phyloP scores from a whole-genome alignment of 1,284 basidiomycete genomes.

The Tremellales sp. region DNA sequence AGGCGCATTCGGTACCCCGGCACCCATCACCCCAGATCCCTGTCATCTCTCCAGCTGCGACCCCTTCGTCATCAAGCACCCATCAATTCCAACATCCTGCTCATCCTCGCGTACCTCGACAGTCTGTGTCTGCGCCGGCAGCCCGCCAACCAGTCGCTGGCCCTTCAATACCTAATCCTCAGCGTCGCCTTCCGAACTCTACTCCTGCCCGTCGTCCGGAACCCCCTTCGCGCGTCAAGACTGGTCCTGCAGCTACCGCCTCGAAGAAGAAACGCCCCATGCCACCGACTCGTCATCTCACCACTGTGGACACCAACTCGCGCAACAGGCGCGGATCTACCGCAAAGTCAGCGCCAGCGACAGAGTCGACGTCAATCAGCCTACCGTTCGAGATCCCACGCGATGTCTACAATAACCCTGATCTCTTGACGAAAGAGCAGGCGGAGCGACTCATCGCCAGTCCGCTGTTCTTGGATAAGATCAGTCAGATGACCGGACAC shows the following conservation, averaged over 20 bases:
- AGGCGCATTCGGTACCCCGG: background rate
- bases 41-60: no score
- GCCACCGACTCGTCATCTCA: background rate
- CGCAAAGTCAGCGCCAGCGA: background rate
- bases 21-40: background rate
- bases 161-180: no score
- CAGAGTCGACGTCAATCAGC: background rate
- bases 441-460: conserved; percentile 32
- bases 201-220: background rate
- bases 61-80: background rate
- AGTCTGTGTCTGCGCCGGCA: no score
- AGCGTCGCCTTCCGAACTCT: no score
- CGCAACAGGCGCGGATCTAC: background rate
- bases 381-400: conserved; percentile 26
- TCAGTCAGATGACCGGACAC: conserved; percentile 31
- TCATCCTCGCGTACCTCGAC: background rate
- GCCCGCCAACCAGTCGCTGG: no score
- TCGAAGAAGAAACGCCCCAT: background rate
- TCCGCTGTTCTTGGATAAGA: conserved; percentile 35
- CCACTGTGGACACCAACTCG: background rate
- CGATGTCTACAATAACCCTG: conserved; percentile 23
- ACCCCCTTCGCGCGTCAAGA: background rate
- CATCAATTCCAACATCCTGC: background rate
- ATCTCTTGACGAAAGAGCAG: conserved; percentile 37
- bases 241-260: background rate